Evolutionary conservation across 495 filamentous ascomycete genomes (phyloP), one percentile per base, ranked within the genome.

Genomic region (Neurospora sp.): DNA sequence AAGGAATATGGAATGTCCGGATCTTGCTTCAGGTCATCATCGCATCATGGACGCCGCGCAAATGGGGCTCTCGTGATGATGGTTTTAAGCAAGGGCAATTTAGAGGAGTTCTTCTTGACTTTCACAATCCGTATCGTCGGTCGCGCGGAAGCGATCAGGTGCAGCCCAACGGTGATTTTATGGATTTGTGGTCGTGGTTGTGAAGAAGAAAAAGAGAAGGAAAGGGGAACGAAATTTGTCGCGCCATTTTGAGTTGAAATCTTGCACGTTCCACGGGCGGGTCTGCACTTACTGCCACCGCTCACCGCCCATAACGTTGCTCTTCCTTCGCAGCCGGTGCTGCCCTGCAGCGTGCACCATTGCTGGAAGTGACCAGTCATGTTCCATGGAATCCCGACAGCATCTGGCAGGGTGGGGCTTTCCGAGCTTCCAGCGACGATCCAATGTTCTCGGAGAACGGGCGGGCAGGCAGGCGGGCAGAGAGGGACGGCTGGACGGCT

Each of bases 31-130:
- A 97, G 95, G 95, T 98, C 94, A 94, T 97, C 95, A 94, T 82
- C 93, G 90, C 86, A 90, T 98, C 95, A 94, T 98, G 95, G 93
- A 83, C 87, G 90, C 91, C 80, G 77, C 81, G 72, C 93, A 82
- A 86, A 81, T 77, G 87, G 85, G 91, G 90, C 93, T 92, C 95
- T 98, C 95, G 92, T 93, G 92, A 93, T 90, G 90, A 98, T 94
- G 95, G 95, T 98, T 98, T 98, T 98, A 93, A 88, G 74, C 93
- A 90, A 92, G 89, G 91, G 89, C 86, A 73, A 76, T 76, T 85
- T 84, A 70, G 75, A 72, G 74, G 74, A 83, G 84, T 85, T 75
- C 74, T 81, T 85, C 85, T 84, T 79, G 84, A 86, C 95, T 66
- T 62, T 88, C 90, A 93, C 90, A 89, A 92, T 92, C 90, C 91